Evolutionary conservation across 1,284 basidiomycete species (phyloP).

Genomic region (Apiotrichum porosum): DNA sequence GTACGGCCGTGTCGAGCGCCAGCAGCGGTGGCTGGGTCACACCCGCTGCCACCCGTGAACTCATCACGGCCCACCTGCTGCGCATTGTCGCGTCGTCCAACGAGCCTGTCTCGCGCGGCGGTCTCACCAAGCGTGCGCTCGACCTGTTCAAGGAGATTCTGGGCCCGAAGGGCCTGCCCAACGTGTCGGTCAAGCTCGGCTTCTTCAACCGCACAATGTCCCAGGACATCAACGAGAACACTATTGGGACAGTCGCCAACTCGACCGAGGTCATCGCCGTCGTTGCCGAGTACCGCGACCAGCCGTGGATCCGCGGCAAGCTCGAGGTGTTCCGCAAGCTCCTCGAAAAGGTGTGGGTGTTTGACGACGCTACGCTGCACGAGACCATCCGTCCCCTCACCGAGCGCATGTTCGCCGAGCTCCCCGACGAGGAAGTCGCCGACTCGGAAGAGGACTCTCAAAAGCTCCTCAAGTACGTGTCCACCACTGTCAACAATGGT

Average conservation of each 20-base stretch:
- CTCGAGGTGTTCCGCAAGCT: slow-evolving; percentile 78
- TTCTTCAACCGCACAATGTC: slow-evolving; percentile 81
- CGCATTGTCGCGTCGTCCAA: slow-evolving; percentile 71
- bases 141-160: slow-evolving; percentile 76
- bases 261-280: slow-evolving; percentile 86
- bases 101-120: slow-evolving; percentile 62
- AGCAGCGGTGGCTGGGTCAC: slow-evolving; percentile 60
- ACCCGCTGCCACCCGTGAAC: slow-evolving; percentile 75
- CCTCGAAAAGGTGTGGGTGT: slow-evolving; percentile 78
- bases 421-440: slow-evolving; percentile 76
- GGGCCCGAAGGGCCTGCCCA: slow-evolving; percentile 79
- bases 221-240: slow-evolving; percentile 72
- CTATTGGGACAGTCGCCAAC: slow-evolving; percentile 68
- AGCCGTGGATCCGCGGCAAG: slow-evolving; percentile 76
- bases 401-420: slow-evolving; percentile 76
- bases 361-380: slow-evolving; percentile 69
- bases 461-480: slow-evolving; percentile 74
- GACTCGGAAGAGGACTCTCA: slow-evolving; percentile 60
- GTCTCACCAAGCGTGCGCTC: slow-evolving; percentile 71
- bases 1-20: slow-evolving; percentile 49
- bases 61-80: slow-evolving; percentile 88
- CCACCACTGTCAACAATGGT: slow-evolving; percentile 73
- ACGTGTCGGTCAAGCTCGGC: slow-evolving; percentile 85
- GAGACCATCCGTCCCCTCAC: slow-evolving; percentile 78
- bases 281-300: slow-evolving; percentile 75